Percentiles rank a stretch among this genome's conserved stretches.
Evolutionary conservation across 768 basidiomycete genomes (phyloP).

Genomic region (Leccinum uliginosum): DNA sequence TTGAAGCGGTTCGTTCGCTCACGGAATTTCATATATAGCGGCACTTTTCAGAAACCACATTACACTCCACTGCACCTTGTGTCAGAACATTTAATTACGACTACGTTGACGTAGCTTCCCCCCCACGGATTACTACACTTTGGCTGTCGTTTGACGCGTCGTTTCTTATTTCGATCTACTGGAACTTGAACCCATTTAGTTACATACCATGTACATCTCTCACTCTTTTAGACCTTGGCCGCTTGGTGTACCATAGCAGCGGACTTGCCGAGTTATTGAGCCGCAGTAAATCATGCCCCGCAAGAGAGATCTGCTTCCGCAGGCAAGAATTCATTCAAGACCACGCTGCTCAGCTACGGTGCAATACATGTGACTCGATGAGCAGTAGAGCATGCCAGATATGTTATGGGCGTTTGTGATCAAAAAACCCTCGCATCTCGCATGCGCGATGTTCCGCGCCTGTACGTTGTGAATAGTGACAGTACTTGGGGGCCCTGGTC

Average conservation of each 20-base stretch:
- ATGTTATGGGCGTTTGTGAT: background rate
- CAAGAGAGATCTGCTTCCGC: background rate
- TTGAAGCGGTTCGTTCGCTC: background rate
- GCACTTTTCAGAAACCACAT: slow-evolving; percentile 78
- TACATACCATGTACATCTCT: slow-evolving; percentile 20
- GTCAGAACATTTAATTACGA: slow-evolving; percentile 72
- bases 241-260: slow-evolving; percentile 30
- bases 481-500: background rate
- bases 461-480: background rate
- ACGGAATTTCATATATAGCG: slow-evolving; percentile 41
- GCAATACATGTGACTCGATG: background rate
- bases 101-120: slow-evolving; percentile 6
- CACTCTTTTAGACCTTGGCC: slow-evolving; percentile 13
- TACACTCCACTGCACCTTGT: slow-evolving; percentile 74
- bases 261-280: slow-evolving; percentile 12
- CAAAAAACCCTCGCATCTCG: background rate
- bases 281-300: background rate
- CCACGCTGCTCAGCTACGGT: background rate
- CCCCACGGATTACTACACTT: slow-evolving; percentile 10
- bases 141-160: background rate
- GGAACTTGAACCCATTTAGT: slow-evolving; percentile 22
- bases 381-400: background rate
- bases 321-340: background rate
- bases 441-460: background rate
- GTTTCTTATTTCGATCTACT: slow-evolving; percentile 13